Evolutionary conservation across 139 green algal species (phyloP), one percentile per base, ranked within the genome.

Genomic region (Coelastrella sp.): DNA sequence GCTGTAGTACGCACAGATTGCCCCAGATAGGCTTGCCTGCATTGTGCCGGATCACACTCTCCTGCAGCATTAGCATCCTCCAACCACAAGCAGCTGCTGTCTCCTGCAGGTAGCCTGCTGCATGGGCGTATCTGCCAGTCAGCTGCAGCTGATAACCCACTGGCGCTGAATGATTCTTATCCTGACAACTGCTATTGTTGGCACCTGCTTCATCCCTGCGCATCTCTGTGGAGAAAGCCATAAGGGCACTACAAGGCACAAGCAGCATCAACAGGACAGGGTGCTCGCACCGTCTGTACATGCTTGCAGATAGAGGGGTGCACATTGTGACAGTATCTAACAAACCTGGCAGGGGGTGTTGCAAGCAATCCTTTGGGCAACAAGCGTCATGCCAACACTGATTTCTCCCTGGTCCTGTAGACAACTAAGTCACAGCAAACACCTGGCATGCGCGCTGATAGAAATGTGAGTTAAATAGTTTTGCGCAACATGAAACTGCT

Each of bases 61-160:
- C 68, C 25, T 40, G 15, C 1, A 72, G 15, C 15, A 50, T 25
- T 66, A 87, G 37, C 45, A 90, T 15, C 27, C 64, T 17, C 89
- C 89, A 92, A 0, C 89, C 89, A 0, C 73, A 38, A 0, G 2
- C 17, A 27, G 25, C 66, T 6, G 82, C 89, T 9, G 34, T 71
- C 1, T 45, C 4, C 43, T 32, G 5, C 11, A 92, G 30, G 68
- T 92, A 92, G 6, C 11, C 74, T 32, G 53, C 27, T 2, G 35
- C 72, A 57, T 92, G 89, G 57, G 82, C 73, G 59, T 88, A 92
- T 2, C 89, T 84, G 0, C 89, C 89, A 3, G 89, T 92, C 5
- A 82, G 21, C 27, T 87, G 87, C 83, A 90, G 48, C 37, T 81
- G 32, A 50, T 86, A 87, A 34, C 68, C 69, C 23, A 62, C 11